Percentiles rank a stretch among this genome's conserved stretches.
Evolutionary conservation across 1,139 yeast genomes (phyloP).

Genomic region (Sugiyamaella castrensis): DNA sequence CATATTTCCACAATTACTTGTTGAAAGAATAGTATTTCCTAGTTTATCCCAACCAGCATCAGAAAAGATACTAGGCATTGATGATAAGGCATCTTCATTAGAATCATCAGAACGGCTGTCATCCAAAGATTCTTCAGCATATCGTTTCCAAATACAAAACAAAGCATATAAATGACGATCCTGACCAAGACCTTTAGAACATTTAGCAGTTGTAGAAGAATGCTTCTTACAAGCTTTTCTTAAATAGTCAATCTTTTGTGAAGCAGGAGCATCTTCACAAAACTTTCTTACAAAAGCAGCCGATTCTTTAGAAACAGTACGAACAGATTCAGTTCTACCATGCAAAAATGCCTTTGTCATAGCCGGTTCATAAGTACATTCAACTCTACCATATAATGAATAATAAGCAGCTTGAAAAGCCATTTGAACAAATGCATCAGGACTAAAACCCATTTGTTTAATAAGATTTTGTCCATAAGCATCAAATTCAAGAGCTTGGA

Average conservation of each 20-base stretch:
- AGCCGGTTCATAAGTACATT: conserved; percentile 93
- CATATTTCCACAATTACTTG: conserved; percentile 82
- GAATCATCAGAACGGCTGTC: conserved; percentile 20
- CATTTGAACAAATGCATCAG: conserved; percentile 94
- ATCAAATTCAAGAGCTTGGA: conserved; percentile 73
- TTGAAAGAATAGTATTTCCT: conserved; percentile 61
- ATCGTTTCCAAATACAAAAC: conserved; percentile 84
- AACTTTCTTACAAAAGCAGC: conserved; percentile 80
- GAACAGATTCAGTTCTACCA: conserved; percentile 89
- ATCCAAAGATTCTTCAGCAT: conserved; percentile 44
- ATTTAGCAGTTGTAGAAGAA: conserved; percentile 60
- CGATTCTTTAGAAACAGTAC: conserved; percentile 79
- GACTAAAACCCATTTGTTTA: conserved; percentile 83
- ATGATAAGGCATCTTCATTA: conserved; percentile 25
- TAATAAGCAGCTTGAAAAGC: conserved; percentile 91
- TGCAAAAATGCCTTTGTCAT: conserved; percentile 87
- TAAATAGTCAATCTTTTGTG: conserved; percentile 59
- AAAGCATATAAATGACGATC: conserved; percentile 88
- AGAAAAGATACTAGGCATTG: conserved; percentile 64
- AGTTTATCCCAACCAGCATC: conserved; percentile 74
- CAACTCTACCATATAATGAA: conserved; percentile 88
- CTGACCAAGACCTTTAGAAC: conserved; percentile 78
- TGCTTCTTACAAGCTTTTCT: conserved; percentile 71
- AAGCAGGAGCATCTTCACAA: conserved; percentile 65
- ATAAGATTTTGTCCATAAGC: conserved; percentile 74